Conservation (phyloP, 805 yeast genomes). For the Priceomyces medius region DNA sequence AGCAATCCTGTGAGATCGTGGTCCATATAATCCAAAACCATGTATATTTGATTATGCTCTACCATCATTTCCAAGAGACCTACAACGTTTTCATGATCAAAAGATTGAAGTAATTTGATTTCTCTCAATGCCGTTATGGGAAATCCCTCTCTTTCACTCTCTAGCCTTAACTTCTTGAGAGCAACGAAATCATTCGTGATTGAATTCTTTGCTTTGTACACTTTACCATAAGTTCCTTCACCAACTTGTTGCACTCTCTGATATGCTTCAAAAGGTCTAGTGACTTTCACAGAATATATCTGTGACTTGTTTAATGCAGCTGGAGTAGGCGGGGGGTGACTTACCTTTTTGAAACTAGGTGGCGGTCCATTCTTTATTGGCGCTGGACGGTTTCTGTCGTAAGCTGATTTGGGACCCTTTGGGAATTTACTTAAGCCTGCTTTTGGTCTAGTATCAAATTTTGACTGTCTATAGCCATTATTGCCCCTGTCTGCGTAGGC, state of each 20-base stretch:
- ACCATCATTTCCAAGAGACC: conserved; percentile 88
- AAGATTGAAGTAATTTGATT: conserved; percentile 77
- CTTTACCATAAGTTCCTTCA: conserved; percentile 98
- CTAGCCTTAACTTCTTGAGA: conserved; percentile 77
- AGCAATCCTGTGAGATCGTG: conserved; percentile 90
- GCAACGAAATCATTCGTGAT: conserved; percentile 78
- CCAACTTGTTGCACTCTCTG: conserved; percentile 87
- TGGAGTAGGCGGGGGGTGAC: neutral
- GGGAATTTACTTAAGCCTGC: conserved; percentile 11
- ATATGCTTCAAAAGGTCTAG: conserved; percentile 44
- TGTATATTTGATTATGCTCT: conserved; percentile 68
- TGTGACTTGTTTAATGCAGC: conserved; percentile 24
- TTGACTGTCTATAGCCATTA: conserved; percentile 5
- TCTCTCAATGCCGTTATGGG: conserved; percentile 96
- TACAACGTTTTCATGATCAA: conserved; percentile 79
- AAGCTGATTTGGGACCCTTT: conserved; percentile 11
- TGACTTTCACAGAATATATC: conserved; percentile 30
- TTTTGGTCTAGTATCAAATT: conserved; percentile 5
- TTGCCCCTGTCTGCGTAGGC: conserved; percentile 8
- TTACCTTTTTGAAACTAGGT: neutral
- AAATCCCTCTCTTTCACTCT: conserved; percentile 88
- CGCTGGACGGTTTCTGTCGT: conserved; percentile 2
- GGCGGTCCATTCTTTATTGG: conserved; percentile 1
- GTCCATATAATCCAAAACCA: conserved; percentile 92
- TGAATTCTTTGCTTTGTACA: conserved; percentile 77